Percentiles rank a stretch among this genome's conserved stretches.
Conservation (phyloP, 345 rosid species). For the Sisymbrium altissimum region DNA sequence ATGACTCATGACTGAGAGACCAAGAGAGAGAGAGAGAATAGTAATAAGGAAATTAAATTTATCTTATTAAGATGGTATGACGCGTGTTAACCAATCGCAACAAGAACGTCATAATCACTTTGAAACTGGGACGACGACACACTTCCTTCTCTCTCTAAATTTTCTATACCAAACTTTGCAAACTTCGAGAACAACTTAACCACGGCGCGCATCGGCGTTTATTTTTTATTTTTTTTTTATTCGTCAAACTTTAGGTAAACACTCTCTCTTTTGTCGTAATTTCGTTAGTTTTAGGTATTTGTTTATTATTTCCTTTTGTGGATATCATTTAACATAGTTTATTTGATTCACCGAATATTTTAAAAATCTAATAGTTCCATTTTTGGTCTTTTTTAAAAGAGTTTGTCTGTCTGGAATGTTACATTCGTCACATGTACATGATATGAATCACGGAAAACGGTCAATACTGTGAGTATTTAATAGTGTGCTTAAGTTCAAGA, state of each 20-base stretch:
- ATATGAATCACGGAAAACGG: background rate
- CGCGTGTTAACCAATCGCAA: conserved; percentile 21
- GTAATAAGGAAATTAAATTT: background rate
- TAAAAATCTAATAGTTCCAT: background rate
- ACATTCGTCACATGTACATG: conserved; percentile 2
- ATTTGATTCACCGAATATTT: background rate
- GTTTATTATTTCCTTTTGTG: background rate
- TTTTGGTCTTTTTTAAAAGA: conserved; percentile 1
- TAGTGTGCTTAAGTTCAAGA: background rate
- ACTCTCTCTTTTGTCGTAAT: background rate
- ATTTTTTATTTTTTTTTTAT: no score
- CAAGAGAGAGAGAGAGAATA: background rate
- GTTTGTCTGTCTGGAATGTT: background rate
- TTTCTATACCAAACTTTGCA: background rate
- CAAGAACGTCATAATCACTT: conserved; percentile 3
- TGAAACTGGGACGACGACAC: conserved; percentile 11
- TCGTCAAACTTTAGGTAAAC: background rate
- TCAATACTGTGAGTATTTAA: background rate
- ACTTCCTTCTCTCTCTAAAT: background rate
- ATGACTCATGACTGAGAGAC: conserved; percentile 13
- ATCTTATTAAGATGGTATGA: background rate
- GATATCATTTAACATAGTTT: background rate
- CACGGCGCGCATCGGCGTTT: background rate
- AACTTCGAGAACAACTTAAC: conserved; percentile 8
- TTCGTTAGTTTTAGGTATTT: background rate